These are phyloP conservation scores for Triglochin maritima DNA, from an alignment of 106 monocot genomes.

Conservation along the genomic window DNA sequence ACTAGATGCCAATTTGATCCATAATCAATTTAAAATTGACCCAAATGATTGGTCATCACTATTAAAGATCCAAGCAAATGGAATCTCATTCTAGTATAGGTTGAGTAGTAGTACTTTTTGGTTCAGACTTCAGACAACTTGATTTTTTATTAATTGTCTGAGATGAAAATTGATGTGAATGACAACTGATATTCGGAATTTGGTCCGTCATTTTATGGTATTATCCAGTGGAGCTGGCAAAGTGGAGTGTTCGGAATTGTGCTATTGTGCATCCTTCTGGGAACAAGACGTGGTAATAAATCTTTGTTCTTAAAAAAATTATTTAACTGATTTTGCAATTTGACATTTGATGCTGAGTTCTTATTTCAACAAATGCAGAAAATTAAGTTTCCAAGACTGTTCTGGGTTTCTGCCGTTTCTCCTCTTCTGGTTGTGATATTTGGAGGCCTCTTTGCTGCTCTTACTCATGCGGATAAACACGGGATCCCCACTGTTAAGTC, in stretches of 20 bases:
- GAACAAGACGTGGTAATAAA: slow-evolving; percentile 44
- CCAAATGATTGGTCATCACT: neutral
- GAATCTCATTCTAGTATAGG: too few relatives aligned
- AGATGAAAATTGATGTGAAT: too few relatives aligned
- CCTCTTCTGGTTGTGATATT: slow-evolving; percentile 51
- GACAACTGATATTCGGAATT: too few relatives aligned
- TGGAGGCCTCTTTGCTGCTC: slow-evolving; percentile 48
- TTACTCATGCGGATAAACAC: slow-evolving; percentile 40
- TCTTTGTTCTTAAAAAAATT: neutral
- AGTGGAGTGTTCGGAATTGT: slow-evolving; percentile 53
- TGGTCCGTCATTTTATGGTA: neutral
- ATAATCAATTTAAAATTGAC: neutral
- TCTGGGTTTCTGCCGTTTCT: slow-evolving; percentile 66
- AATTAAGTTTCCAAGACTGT: slow-evolving; percentile 37
- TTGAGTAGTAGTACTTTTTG: too few relatives aligned
- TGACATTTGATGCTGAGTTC: slow-evolving; percentile 2
- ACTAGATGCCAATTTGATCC: neutral
- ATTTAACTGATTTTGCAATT: neutral
- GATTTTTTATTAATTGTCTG: neutral
- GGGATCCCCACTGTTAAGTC: slow-evolving; percentile 62
- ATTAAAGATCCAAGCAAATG: too few relatives aligned
- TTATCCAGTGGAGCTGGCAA: slow-evolving; percentile 74
- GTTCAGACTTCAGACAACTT: neutral
- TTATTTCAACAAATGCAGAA: slow-evolving; percentile 26
- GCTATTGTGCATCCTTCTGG: slow-evolving; percentile 47